A percentile compares a stretch with the other conserved stretches of the same genome.
phyloP scores from a whole-genome alignment of 371 early-diverging fungal genomes.

The Syncephalastrum contaminatum region DNA sequence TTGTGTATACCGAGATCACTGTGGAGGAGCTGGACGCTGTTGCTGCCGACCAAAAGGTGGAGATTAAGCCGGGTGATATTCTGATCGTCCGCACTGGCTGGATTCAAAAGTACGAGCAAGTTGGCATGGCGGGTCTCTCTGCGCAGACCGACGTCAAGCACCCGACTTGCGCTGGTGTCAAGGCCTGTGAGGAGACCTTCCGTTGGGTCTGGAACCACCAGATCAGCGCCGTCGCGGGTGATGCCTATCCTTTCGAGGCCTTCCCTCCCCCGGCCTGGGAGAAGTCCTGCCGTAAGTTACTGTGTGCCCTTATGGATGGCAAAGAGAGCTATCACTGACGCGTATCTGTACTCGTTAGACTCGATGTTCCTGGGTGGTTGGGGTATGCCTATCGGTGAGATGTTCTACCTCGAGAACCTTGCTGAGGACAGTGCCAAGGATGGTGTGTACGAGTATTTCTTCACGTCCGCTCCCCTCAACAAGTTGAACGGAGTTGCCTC shows the following conservation, averaged over 20 bases:
- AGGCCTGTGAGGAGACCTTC: slow-evolving; percentile 40
- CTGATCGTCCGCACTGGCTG: slow-evolving; percentile 42
- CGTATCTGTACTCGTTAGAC: slow-evolving; percentile 18
- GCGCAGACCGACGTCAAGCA: slow-evolving; percentile 3
- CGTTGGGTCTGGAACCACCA: slow-evolving; percentile 47
- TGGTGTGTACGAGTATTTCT: slow-evolving; percentile 33
- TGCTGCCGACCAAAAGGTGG: slow-evolving; percentile 33
- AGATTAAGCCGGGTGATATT: slow-evolving; percentile 40
- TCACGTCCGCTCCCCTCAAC: slow-evolving; percentile 46
- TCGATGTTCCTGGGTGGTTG: slow-evolving; percentile 34
- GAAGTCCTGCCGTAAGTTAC: slow-evolving; percentile 26
- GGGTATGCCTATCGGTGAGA: slow-evolving; percentile 47
- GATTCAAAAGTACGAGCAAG: slow-evolving; percentile 19
- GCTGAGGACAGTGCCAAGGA: slow-evolving; percentile 43
- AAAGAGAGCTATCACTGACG: too few relatives aligned
- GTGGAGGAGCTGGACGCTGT: slow-evolving; percentile 38
- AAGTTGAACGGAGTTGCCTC: slow-evolving; percentile 39
- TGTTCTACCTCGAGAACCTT: slow-evolving; percentile 36
- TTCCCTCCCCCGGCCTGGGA: slow-evolving; percentile 24
- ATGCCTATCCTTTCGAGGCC: slow-evolving; percentile 37
- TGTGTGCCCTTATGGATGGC: background rate
- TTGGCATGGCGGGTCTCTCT: background rate
- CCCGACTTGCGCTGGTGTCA: slow-evolving; percentile 31
- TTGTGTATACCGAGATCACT: slow-evolving; percentile 27
- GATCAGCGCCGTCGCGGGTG: slow-evolving; percentile 42